Base-by-base conservation (phyloP, 164 flowering plant genomes). In the Warburgia ugandensis region DNA sequence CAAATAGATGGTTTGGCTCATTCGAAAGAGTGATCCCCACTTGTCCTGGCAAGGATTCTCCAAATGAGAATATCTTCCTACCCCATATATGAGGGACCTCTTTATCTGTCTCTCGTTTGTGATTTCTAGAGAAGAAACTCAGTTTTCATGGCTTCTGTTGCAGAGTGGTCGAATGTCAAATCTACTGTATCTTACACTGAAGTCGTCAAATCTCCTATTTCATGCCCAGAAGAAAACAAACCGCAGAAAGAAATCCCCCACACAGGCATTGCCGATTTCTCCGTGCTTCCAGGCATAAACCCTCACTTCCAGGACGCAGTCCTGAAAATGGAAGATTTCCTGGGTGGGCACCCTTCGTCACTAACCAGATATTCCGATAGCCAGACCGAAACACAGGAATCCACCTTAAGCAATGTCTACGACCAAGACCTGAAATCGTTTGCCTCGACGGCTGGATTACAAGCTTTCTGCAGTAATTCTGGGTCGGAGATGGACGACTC, bases 401-500 rank as follows among this genome's bases (percentile, higher is more conserved):
- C 94, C 2, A 72, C 84, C 2, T 58, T 80, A 51, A 78, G 84
- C 36, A 77, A 81, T 55, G 61, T 80, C 52, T 78, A 74, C 63
- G 89, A 77, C 46, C 85, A 69, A 17, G 83, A 80, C 52, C 72
- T 78, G 45, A 80, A 77, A 32, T 59, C 69, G 5, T 60, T 69
- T 29, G 37, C 56, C 10, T 37, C 43, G 5, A 20, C 50, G 3
- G 42, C 75, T 26, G 82, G 79, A 47, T 75, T 74, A 48, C 80
- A 73, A 41, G 68, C 79, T 5, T 68, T 75, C 33, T 73, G 90
- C 0, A 63, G 74, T 0, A 86, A 79, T 73, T 79, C 95, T 11
- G 83, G 87, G 9, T 87, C 96, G 0, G 92, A 87, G 45, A 83
- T 81, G 6, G 89, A 80, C 33, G 96, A 87, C 68, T 81, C 92